phyloP scores from a whole-genome alignment of 2,329 filamentous ascomycete species.

The Exophiala mesophila region DNA sequence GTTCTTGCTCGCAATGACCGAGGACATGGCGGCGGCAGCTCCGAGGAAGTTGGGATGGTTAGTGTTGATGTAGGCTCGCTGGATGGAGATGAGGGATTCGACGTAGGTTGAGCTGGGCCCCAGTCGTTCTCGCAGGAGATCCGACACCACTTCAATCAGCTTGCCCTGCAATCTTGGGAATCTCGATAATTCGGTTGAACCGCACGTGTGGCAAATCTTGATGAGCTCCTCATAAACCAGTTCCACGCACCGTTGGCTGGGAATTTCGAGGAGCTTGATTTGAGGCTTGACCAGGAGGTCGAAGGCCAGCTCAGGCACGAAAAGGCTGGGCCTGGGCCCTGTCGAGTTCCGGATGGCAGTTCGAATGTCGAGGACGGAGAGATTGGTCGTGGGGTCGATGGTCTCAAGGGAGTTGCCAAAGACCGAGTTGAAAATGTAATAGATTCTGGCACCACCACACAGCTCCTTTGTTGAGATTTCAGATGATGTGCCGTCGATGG shows the following conservation, averaged over 20 bases:
- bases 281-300: constrained; percentile 97
- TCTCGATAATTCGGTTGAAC: constrained; percentile 84
- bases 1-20: constrained; percentile 90
- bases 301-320: constrained; percentile 96
- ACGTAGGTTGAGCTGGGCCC: constrained; percentile 88
- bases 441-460: constrained; percentile 89
- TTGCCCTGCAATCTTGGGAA: constrained; percentile 93
- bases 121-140: constrained; percentile 84
- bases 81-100: constrained; percentile 93
- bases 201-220: constrained; percentile 98
- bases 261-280: constrained; percentile 92
- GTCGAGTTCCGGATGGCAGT: constrained; percentile 98
- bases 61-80: constrained; percentile 97
- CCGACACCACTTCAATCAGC: constrained; percentile 95
- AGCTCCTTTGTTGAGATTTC: constrained; percentile 99
- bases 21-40: constrained; percentile 93
- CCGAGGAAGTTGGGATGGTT: constrained; percentile 99
- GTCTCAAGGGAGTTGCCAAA: constrained; percentile 95
- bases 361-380: constrained; percentile 89
- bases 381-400: constrained; percentile 92
- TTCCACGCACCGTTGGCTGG: constrained; percentile 93
- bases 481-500: constrained; percentile 95
- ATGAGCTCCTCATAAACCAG: constrained; percentile 98
- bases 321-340: constrained; percentile 87
- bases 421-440: constrained; percentile 98